A percentile compares a stretch with the other conserved stretches of the same genome.
These are phyloP conservation scores for Leccinum incarnatum DNA, from an alignment of 768 basidiomycete genomes.

Conservation along the genomic window DNA sequence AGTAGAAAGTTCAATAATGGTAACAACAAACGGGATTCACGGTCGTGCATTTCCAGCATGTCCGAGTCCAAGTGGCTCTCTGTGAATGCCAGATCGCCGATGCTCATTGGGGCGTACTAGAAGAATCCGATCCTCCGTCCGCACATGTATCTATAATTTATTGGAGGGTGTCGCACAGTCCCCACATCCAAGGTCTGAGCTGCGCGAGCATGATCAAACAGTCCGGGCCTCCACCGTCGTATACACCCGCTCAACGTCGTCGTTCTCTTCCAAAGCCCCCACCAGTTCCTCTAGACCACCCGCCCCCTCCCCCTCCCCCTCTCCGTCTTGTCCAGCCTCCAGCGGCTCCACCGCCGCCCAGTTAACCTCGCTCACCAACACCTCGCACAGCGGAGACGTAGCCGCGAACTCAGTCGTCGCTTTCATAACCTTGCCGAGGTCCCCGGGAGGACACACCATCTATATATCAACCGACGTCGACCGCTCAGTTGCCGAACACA, in stretches of 20 bases:
- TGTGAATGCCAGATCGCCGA: neutral
- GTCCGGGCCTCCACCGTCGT: constrained; percentile 43
- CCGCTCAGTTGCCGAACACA: neutral
- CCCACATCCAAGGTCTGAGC: neutral
- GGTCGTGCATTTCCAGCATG: neutral
- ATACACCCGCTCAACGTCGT: constrained; percentile 59
- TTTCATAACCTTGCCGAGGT: constrained; percentile 38
- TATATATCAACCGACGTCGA: constrained; percentile 15
- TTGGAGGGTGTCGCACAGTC: neutral
- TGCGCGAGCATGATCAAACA: constrained; percentile 16
- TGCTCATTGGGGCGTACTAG: neutral
- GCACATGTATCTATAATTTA: neutral
- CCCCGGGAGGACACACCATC: constrained; percentile 46
- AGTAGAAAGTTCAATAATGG: neutral
- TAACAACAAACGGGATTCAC: neutral
- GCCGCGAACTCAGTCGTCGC: constrained; percentile 28
- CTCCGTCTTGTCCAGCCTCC: constrained; percentile 37
- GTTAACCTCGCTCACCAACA: constrained; percentile 49
- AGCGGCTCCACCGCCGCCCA: constrained; percentile 50
- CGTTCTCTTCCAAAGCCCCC: constrained; percentile 52
- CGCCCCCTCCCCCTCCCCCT: constrained; percentile 30
- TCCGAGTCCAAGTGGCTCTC: neutral
- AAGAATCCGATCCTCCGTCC: neutral
- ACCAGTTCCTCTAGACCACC: constrained; percentile 43
- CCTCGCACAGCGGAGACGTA: constrained; percentile 33